A percentile compares a stretch with the other conserved stretches of the same genome.
Conservation (phyloP, 495 filamentous ascomycete species). For the Neurospora tetrasperma region DNA sequence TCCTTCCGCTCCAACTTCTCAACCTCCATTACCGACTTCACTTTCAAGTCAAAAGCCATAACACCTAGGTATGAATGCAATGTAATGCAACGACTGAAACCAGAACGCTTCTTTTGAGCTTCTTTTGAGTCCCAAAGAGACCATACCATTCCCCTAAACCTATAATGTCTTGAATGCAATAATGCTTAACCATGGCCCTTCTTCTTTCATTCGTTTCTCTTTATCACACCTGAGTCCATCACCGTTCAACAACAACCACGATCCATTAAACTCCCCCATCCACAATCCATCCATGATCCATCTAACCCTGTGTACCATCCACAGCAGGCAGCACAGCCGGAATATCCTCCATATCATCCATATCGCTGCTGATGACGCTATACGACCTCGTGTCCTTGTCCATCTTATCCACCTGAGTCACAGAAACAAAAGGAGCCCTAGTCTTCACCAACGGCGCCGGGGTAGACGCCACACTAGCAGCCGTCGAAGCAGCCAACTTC, state of each 20-base stretch:
- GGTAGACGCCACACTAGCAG: background rate
- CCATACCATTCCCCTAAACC: background rate
- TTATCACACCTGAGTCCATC: no score
- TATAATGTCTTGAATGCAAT: background rate
- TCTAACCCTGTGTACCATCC: background rate
- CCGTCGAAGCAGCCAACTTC: background rate
- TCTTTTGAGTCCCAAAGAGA: background rate
- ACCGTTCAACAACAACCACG: no score
- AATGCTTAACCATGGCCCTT: background rate
- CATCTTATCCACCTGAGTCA: background rate
- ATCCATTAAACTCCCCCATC: no score
- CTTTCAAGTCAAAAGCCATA: background rate
- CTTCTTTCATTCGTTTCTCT: no score
- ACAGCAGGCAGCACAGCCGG: constrained; percentile 13
- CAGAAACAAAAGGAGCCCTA: background rate
- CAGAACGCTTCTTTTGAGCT: background rate
- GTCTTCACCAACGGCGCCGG: background rate
- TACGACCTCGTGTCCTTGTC: background rate
- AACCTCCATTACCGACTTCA: background rate
- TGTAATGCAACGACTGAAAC: background rate
- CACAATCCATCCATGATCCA: no score
- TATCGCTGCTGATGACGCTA: constrained; percentile 15
- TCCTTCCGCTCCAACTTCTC: background rate
- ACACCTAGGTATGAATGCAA: background rate
- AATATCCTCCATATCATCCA: constrained; percentile 28